A percentile compares a stretch with the other conserved stretches of the same genome.
Evolutionary conservation across 108 stramenopile species (phyloP).

Genomic region (Nannochloropsis salina): DNA sequence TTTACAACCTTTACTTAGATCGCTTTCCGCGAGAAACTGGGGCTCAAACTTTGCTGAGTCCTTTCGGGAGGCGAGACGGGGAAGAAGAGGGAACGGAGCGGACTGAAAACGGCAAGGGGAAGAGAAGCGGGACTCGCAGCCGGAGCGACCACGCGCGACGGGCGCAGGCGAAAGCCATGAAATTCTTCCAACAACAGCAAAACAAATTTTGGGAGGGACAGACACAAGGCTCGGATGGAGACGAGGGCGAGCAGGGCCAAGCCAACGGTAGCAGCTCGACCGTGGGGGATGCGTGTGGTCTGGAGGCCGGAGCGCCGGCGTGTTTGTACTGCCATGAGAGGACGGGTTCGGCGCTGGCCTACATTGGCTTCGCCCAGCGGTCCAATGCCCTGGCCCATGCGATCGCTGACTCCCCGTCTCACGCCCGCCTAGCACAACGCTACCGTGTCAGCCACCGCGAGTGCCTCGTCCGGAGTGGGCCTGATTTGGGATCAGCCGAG

Average conservation of each 20-base stretch:
- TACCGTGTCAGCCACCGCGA: neutral
- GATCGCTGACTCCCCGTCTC: neutral
- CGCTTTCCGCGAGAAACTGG: neutral
- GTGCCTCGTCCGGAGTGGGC: neutral
- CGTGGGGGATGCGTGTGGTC: neutral
- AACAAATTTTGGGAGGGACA: neutral
- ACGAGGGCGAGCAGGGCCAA: neutral
- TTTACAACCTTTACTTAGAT: neutral
- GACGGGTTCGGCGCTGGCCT: slow-evolving; percentile 25
- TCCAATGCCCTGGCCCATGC: slow-evolving; percentile 26
- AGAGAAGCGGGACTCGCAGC: neutral
- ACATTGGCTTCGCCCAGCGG: slow-evolving; percentile 40
- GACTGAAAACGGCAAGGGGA: neutral
- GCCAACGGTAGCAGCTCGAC: neutral
- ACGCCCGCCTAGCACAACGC: neutral
- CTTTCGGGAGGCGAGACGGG: neutral
- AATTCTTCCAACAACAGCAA: slow-evolving; percentile 1
- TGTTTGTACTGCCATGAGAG: slow-evolving; percentile 49
- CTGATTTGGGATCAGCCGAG: neutral
- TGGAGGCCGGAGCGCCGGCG: slow-evolving; percentile 35
- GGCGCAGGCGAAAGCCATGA: slow-evolving; percentile 17
- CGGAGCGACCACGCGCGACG: neutral
- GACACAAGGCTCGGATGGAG: neutral
- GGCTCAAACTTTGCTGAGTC: neutral
- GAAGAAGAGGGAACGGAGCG: neutral